Evolutionary conservation across 2,329 filamentous ascomycete genomes (phyloP).

Genomic region (Alternaria sp.): DNA sequence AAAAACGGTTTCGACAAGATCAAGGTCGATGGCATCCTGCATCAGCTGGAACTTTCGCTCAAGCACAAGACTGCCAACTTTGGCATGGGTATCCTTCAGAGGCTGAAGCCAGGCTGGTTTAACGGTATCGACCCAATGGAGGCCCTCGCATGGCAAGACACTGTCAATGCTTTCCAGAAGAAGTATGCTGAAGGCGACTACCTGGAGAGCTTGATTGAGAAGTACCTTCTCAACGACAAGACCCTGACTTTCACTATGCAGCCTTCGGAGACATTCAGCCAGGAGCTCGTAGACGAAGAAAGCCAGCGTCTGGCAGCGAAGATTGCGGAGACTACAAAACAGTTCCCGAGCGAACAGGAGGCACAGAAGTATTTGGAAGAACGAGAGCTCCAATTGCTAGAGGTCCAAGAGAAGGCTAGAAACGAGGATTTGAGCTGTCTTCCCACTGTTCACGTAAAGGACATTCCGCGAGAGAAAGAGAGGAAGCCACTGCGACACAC

Average conservation of each 20-base stretch:
- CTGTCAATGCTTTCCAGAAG: conserved; percentile 81
- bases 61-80: conserved; percentile 98
- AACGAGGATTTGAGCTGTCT: conserved; percentile 87
- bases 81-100: conserved; percentile 88
- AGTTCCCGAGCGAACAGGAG: conserved; percentile 75
- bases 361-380: conserved; percentile 77
- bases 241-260: conserved; percentile 94
- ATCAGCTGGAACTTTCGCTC: conserved; percentile 89
- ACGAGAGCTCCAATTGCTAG: conserved; percentile 80
- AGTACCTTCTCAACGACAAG: conserved; percentile 88
- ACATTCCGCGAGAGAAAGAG: conserved; percentile 84
- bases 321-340: conserved; percentile 73
- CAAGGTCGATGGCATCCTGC: conserved; percentile 93
- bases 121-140: conserved; percentile 94
- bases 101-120: conserved; percentile 93
- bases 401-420: conserved; percentile 84
- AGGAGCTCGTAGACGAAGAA: conserved; percentile 81
- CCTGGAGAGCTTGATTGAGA: conserved; percentile 84
- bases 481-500: conserved; percentile 71
- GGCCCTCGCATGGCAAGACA: conserved; percentile 89
- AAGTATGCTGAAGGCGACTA: conserved; percentile 80
- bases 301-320: conserved; percentile 75
- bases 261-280: conserved; percentile 77
- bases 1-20: conserved; percentile 83
- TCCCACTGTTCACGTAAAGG: conserved; percentile 85